Evolutionary conservation across 176 grass and related monocot species (phyloP).

Genomic region (Musa beccarii): DNA sequence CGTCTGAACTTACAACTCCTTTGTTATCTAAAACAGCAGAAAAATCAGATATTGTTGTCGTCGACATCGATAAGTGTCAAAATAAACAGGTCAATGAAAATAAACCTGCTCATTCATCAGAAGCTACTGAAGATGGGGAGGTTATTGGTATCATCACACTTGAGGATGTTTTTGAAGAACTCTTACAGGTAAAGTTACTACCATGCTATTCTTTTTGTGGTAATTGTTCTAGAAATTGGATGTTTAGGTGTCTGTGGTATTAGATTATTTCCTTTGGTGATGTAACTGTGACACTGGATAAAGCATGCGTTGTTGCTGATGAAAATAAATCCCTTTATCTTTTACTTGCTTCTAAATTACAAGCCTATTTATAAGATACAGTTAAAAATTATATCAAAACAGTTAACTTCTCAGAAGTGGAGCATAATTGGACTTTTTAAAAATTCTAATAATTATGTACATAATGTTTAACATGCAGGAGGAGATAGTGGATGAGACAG

Average conservation of each 20-base stretch:
- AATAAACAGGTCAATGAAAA: slow-evolving; percentile 53
- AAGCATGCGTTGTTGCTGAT: neutral
- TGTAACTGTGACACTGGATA: too few relatives aligned
- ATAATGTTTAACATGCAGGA: slow-evolving; percentile 46
- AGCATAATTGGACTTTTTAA: neutral
- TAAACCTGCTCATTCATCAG: slow-evolving; percentile 40
- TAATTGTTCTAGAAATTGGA: neutral
- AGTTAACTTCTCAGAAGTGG: neutral
- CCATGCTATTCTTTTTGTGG: neutral
- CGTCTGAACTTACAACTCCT: slow-evolving; percentile 33
- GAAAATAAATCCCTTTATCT: neutral
- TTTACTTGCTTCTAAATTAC: neutral
- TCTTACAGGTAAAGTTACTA: slow-evolving; percentile 61
- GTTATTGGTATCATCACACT: slow-evolving; percentile 99
- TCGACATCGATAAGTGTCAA: slow-evolving; percentile 59
- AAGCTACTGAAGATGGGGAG: slow-evolving; percentile 95
- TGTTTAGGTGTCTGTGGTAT: neutral
- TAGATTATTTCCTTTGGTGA: neutral
- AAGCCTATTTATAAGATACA: neutral
- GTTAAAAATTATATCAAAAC: slow-evolving; percentile 5
- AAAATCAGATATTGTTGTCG: slow-evolving; percentile 39
- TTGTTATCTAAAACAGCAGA: slow-evolving; percentile 66
- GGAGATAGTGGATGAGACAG: slow-evolving; percentile 97
- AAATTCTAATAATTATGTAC: neutral
- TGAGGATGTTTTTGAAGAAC: slow-evolving; percentile 99